Conservation (phyloP, 352 stramenopile genomes). For the Pythium phragmitis region DNA sequence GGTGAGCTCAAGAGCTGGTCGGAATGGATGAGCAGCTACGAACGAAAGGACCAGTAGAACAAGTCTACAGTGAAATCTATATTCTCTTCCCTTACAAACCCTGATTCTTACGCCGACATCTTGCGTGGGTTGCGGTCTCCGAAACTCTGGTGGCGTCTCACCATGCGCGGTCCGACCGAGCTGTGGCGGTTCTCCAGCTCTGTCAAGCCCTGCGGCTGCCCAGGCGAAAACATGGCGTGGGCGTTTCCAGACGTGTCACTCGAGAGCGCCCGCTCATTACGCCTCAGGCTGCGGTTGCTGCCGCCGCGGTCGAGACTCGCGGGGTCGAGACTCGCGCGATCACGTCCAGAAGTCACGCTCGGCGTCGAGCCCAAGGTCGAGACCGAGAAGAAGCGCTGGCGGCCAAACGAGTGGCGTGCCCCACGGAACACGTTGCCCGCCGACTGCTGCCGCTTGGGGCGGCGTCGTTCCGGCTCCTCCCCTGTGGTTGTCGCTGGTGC, state of each 20-base stretch:
- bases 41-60: conserved; percentile 18
- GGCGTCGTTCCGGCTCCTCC: not conserved
- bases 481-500: not conserved
- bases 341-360: not conserved
- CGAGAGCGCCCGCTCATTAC: conserved; percentile 18
- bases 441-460: conserved; percentile 32
- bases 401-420: conserved; percentile 51
- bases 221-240: not conserved
- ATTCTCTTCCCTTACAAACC: not conserved
- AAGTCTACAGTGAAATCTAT: conserved; percentile 17
- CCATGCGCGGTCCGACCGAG: conserved; percentile 6
- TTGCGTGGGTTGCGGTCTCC: conserved; percentile 9
- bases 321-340: not conserved
- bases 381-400: conserved; percentile 54
- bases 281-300: conserved; percentile 22
- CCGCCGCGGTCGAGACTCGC: not conserved
- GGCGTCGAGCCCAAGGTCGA: conserved; percentile 3
- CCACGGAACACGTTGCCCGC: conserved; percentile 67
- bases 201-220: not conserved
- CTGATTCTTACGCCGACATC: conserved; percentile 14
- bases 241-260: conserved; percentile 4
- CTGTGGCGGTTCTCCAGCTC: conserved; percentile 8
- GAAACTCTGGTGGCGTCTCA: conserved; percentile 9
- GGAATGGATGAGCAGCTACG: not conserved
- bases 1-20: not conserved